Evolutionary conservation across 1,284 basidiomycete species (phyloP).

Genomic region (Meira nashicola): DNA sequence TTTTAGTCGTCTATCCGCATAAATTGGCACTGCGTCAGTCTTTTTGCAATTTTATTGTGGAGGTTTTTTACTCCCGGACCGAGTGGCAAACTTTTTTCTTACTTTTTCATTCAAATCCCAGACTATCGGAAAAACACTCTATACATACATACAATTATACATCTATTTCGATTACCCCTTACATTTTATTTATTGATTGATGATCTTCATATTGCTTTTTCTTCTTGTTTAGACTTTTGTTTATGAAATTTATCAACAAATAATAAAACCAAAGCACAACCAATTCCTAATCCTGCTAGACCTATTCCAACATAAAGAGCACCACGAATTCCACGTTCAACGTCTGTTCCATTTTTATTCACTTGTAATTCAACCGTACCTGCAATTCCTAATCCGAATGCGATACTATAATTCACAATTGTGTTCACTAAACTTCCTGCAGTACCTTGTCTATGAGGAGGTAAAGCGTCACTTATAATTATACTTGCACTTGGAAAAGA

Average conservation of each 20-base stretch:
- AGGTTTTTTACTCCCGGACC: no score
- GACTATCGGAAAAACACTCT: no score
- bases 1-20: no score
- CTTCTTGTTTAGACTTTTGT: no score
- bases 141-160: no score
- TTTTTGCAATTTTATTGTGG: no score
- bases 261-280: not conserved
- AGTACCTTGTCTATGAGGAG: slow-evolving; percentile 27
- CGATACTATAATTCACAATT: slow-evolving; percentile 37
- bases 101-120: no score
- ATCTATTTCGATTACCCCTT: no score
- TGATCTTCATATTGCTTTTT: no score
- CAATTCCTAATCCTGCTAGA: slow-evolving; percentile 13
- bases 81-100: no score
- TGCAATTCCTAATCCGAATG: slow-evolving; percentile 36
- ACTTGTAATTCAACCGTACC: slow-evolving; percentile 33
- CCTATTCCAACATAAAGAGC: slow-evolving; percentile 16
- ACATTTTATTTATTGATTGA: no score
- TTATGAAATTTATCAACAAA: not conserved
- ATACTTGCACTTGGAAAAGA: slow-evolving; percentile 32
- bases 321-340: slow-evolving; percentile 7
- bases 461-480: slow-evolving; percentile 28
- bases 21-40: no score
- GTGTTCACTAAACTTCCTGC: slow-evolving; percentile 41
- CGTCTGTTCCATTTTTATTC: slow-evolving; percentile 6